These are phyloP conservation scores for Melaleuca quinquenervia DNA, from an alignment of 345 rosid species.

Conservation along the genomic window DNA sequence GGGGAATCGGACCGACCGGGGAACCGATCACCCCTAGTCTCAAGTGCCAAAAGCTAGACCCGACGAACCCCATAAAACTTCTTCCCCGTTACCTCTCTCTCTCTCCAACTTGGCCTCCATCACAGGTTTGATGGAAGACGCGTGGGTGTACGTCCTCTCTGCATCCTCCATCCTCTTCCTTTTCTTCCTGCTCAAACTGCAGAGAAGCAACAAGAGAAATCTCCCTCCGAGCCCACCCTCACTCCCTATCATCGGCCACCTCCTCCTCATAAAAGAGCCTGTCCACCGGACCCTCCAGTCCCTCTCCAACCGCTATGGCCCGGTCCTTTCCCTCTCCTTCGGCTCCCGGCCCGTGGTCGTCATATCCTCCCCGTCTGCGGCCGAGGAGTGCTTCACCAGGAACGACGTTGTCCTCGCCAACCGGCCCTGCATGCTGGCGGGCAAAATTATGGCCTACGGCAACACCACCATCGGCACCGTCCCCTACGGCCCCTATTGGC, in stretches of 20 bases:
- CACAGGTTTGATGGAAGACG: neutral
- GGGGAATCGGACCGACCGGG: too few species aligned
- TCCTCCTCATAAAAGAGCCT: slow-evolving; percentile 29
- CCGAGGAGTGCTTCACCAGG: slow-evolving; percentile 28
- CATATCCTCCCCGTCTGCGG: slow-evolving; percentile 24
- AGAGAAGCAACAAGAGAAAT: slow-evolving; percentile 7
- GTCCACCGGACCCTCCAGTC: slow-evolving; percentile 13
- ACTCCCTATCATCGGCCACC: slow-evolving; percentile 38
- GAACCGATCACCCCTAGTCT: too few species aligned
- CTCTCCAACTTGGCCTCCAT: neutral
- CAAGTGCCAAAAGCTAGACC: neutral
- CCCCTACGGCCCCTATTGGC: slow-evolving; percentile 28
- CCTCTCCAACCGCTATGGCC: slow-evolving; percentile 19
- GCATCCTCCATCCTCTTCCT: neutral
- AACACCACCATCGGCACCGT: slow-evolving; percentile 13
- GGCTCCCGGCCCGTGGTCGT: slow-evolving; percentile 22
- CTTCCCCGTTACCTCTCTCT: neutral
- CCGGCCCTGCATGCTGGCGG: slow-evolving; percentile 14
- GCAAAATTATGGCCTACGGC: slow-evolving; percentile 16
- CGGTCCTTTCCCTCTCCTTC: slow-evolving; percentile 13
- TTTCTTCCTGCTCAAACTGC: slow-evolving; percentile 1
- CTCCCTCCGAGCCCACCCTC: slow-evolving; percentile 34
- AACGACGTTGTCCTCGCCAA: slow-evolving; percentile 30
- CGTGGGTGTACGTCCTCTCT: neutral
- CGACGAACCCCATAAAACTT: neutral